Evolutionary conservation across 2,329 filamentous ascomycete species (phyloP).

Genomic region (Pseudopithomyces chartarum): DNA sequence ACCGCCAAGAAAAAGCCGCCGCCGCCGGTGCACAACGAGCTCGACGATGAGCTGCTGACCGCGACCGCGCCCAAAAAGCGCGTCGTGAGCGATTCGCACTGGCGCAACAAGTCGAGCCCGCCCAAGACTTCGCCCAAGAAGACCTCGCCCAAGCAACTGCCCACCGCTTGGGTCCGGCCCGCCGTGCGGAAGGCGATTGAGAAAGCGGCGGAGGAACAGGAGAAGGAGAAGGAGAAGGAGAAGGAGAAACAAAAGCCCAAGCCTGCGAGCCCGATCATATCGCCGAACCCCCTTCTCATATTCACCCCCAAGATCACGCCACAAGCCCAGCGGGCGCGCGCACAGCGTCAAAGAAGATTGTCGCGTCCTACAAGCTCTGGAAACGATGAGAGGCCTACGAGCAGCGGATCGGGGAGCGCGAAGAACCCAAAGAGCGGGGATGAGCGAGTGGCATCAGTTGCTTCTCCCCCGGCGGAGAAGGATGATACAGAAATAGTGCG

Average conservation of each 20-base stretch:
- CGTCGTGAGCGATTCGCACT: constrained; percentile 91
- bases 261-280: constrained; percentile 18
- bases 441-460: constrained; percentile 15
- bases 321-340: constrained; percentile 31
- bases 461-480: constrained; percentile 26
- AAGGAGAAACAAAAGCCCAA: constrained; percentile 20
- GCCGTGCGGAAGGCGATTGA: constrained; percentile 25
- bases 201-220: constrained; percentile 10
- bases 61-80: constrained; percentile 81
- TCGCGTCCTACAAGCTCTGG: constrained; percentile 38
- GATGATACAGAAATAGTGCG: constrained; percentile 31
- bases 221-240: background rate
- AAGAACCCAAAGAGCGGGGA: constrained; percentile 26
- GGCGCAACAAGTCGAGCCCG: constrained; percentile 63
- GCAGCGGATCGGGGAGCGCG: constrained; percentile 40
- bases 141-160: constrained; percentile 40
- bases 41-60: constrained; percentile 52
- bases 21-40: constrained; percentile 40
- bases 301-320: constrained; percentile 35
- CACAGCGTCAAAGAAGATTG: constrained; percentile 28
- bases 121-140: constrained; percentile 35
- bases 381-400: constrained; percentile 38
- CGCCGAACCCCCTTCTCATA: constrained; percentile 27
- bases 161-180: constrained; percentile 47
- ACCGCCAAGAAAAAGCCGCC: constrained; percentile 40